Conservation (phyloP, 805 yeast genomes). For the Monosporozyma solicola region DNA sequence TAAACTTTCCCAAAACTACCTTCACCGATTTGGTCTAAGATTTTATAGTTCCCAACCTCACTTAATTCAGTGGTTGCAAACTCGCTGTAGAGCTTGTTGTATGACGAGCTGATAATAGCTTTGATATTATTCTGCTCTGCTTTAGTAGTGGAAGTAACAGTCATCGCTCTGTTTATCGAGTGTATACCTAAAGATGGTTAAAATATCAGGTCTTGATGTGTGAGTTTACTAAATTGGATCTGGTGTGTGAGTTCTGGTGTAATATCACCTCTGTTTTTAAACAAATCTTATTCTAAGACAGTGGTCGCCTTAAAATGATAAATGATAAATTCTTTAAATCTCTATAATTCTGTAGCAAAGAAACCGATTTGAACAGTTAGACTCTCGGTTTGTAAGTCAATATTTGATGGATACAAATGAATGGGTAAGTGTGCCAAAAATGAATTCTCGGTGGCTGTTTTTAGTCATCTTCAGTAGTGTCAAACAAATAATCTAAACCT, state of each 20-base stretch:
- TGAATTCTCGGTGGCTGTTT: not conserved
- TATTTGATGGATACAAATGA: not conserved
- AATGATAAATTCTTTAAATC: not conserved
- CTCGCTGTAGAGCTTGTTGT: conserved; percentile 47
- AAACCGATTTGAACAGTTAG: not conserved
- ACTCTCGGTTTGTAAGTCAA: not conserved
- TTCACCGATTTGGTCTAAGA: conserved; percentile 71
- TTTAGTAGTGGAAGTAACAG: conserved; percentile 10
- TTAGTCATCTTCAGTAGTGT: not conserved
- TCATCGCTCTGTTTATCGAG: not conserved
- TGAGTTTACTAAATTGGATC: not conserved
- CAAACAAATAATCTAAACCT: not conserved
- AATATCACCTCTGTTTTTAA: not conserved
- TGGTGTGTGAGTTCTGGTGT: not conserved
- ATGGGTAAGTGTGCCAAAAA: not conserved
- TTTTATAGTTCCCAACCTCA: conserved; percentile 74
- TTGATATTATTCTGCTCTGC: conserved; percentile 26
- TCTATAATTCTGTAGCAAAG: not conserved
- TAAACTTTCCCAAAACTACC: conserved; percentile 92
- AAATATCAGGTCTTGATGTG: not conserved
- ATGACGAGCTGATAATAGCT: conserved; percentile 48
- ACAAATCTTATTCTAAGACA: not conserved
- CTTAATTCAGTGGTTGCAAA: conserved; percentile 40
- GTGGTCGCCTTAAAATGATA: not conserved
- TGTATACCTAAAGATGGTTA: not conserved